These are phyloP conservation scores for Orychophragmus violaceus DNA, from an alignment of 345 rosid species.

Conservation along the genomic window DNA sequence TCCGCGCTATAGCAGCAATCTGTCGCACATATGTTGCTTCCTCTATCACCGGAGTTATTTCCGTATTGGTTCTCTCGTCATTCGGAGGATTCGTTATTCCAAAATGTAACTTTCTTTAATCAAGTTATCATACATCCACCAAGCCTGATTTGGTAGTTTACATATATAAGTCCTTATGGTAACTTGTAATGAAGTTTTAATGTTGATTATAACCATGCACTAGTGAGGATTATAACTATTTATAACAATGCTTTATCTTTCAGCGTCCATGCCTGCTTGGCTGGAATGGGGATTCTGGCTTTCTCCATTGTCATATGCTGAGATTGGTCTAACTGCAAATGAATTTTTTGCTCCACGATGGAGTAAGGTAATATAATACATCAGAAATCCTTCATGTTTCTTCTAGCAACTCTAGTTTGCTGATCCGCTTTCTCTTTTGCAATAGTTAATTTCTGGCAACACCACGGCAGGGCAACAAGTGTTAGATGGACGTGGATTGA, in stretches of 20 bases:
- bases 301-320: conserved; percentile 61
- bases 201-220: not conserved
- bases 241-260: not conserved
- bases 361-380: conserved; percentile 36
- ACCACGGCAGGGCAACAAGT: conserved; percentile 38
- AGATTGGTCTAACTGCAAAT: conserved; percentile 54
- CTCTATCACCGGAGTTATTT: conserved; percentile 28
- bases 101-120: conserved; percentile 28
- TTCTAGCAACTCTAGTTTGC: not conserved
- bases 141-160: too few relatives aligned
- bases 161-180: too few relatives aligned
- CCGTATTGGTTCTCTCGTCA: conserved; percentile 34
- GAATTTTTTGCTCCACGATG: conserved; percentile 69
- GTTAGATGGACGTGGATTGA: conserved; percentile 50
- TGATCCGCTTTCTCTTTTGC: not conserved
- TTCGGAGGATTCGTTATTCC: conserved; percentile 64
- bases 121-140: too few relatives aligned
- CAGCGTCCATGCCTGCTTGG: conserved; percentile 55
- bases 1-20: conserved; percentile 42
- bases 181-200: not conserved
- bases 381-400: not conserved
- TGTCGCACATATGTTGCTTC: conserved; percentile 44
- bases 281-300: conserved; percentile 72
- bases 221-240: not conserved
- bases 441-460: conserved; percentile 15